Conservation (phyloP, 352 stramenopile genomes). For the Phytopythium montanum region DNA sequence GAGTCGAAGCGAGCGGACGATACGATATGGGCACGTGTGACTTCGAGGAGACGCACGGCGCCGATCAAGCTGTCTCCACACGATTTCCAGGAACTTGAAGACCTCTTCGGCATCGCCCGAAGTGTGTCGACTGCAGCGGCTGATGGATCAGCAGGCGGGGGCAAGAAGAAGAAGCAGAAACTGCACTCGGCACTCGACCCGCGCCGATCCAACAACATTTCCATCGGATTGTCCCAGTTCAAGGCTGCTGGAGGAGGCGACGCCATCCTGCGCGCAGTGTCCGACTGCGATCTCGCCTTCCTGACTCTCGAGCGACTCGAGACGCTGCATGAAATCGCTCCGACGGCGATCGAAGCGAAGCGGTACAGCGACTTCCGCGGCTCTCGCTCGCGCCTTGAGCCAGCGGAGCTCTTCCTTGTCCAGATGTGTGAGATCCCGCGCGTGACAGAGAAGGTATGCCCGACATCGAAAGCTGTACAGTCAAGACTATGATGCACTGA, state of each 20-base stretch:
- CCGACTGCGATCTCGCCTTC: constrained; percentile 52
- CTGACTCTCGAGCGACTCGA: constrained; percentile 58
- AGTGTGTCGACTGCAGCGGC: constrained; percentile 8
- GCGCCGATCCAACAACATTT: constrained; percentile 78
- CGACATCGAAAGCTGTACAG: no score
- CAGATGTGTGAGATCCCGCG: constrained; percentile 67
- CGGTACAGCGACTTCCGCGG: constrained; percentile 69
- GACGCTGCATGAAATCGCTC: constrained; percentile 64
- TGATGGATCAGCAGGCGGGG: constrained; percentile 14
- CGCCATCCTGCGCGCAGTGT: constrained; percentile 41
- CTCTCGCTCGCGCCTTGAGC: constrained; percentile 40
- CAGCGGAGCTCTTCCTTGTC: constrained; percentile 62
- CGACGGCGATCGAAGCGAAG: constrained; percentile 59
- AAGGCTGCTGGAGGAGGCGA: constrained; percentile 49
- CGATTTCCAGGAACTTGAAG: constrained; percentile 61
- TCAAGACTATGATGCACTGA: background rate
- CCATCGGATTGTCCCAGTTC: constrained; percentile 74
- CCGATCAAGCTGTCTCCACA: constrained; percentile 67
- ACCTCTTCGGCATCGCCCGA: constrained; percentile 41
- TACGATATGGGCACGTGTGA: constrained; percentile 76
- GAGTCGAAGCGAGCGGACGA: constrained; percentile 48
- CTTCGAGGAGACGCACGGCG: constrained; percentile 52
- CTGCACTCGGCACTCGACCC: constrained; percentile 61
- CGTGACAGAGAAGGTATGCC: constrained; percentile 63
- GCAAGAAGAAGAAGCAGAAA: constrained; percentile 24